These are phyloP conservation scores for Phytopythium kandeliae DNA, from an alignment of 352 stramenopile genomes.

Conservation along the genomic window DNA sequence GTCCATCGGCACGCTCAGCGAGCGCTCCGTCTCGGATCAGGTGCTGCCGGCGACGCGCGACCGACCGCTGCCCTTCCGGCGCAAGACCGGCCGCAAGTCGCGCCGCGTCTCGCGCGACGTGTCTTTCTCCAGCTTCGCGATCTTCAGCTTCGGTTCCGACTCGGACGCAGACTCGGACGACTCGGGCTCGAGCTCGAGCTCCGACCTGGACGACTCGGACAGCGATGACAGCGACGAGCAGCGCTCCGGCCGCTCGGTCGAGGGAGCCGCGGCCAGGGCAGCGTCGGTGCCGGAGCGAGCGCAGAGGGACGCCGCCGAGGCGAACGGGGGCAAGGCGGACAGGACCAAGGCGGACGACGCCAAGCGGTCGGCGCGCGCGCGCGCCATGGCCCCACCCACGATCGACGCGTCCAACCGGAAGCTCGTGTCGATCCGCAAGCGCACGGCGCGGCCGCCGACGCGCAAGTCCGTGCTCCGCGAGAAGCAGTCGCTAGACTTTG, in stretches of 20 bases:
- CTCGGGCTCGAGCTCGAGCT: conserved; percentile 18
- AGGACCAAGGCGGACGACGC: not conserved
- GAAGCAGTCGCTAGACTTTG: conserved; percentile 35
- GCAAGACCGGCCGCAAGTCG: conserved; percentile 11
- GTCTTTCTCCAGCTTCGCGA: conserved; percentile 37
- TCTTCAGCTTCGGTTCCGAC: conserved; percentile 32
- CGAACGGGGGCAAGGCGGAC: not conserved
- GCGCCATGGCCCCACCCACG: not conserved
- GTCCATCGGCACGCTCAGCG: conserved; percentile 19
- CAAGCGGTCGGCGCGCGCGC: not conserved
- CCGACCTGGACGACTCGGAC: conserved; percentile 6
- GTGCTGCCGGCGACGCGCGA: conserved; percentile 3
- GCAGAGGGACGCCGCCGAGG: not conserved
- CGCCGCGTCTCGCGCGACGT: conserved; percentile 23
- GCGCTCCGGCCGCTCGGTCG: not conserved
- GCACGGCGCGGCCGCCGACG: conserved; percentile 1
- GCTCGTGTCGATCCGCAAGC: conserved; percentile 5
- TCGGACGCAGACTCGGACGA: conserved; percentile 42
- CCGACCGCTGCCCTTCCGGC: conserved; percentile 10
- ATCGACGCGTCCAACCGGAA: conserved; percentile 4
- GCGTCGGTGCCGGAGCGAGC: not conserved
- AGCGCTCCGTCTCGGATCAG: conserved; percentile 14
- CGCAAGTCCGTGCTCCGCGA: conserved; percentile 4
- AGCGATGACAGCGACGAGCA: conserved; percentile 15
- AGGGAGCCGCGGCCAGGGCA: not conserved